A percentile compares a stretch with the other conserved stretches of the same genome.
Evolutionary conservation across 768 basidiomycete species (phyloP).

Genomic region (Lyophyllum decastes): DNA sequence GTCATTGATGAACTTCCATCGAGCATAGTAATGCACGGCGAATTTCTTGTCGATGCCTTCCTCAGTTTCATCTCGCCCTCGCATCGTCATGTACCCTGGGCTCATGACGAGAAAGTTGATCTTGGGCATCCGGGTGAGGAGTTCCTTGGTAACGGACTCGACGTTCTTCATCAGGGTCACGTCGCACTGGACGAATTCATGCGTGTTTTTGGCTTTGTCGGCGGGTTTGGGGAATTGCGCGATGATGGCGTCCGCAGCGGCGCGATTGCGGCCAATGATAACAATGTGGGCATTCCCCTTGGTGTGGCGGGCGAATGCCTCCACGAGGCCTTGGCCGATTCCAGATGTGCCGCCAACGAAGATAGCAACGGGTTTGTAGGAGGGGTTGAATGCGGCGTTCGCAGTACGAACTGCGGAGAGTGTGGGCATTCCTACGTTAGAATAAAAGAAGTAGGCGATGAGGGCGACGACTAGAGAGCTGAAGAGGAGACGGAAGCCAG

Average conservation of each 20-base stretch:
- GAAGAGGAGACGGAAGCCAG: not conserved
- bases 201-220: constrained; percentile 14
- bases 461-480: not conserved
- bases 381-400: constrained; percentile 25
- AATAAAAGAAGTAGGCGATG: not conserved
- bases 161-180: constrained; percentile 46
- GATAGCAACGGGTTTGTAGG: constrained; percentile 30
- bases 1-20: constrained; percentile 50
- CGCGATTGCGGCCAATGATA: constrained; percentile 49
- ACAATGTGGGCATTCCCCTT: constrained; percentile 48
- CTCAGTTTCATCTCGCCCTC: constrained; percentile 33
- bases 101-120: constrained; percentile 53
- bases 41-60: constrained; percentile 37
- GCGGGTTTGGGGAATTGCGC: constrained; percentile 35
- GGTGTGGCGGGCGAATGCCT: constrained; percentile 42
- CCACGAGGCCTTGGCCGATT: constrained; percentile 44
- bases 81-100: constrained; percentile 41
- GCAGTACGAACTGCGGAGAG: constrained; percentile 22
- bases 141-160: constrained; percentile 29
- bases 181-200: constrained; percentile 50
- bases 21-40: constrained; percentile 51
- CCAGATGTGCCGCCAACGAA: constrained; percentile 44
- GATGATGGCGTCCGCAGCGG: constrained; percentile 45
- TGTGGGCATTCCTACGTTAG: constrained; percentile 18
- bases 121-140: constrained; percentile 37